These are phyloP conservation scores for Murraya koenigii DNA, from an alignment of 345 rosid species.

Conservation along the genomic window DNA sequence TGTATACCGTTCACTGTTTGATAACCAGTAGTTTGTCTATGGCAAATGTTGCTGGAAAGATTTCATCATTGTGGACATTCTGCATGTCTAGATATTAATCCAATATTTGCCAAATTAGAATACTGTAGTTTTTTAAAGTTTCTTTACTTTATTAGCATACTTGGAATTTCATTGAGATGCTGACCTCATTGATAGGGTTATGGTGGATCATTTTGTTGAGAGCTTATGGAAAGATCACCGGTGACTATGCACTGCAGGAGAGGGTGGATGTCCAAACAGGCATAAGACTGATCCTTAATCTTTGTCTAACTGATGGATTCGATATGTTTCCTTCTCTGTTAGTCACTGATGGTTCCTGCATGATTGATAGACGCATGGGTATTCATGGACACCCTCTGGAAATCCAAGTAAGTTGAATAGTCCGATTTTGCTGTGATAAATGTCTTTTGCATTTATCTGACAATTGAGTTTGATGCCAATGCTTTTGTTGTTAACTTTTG, in stretches of 20 bases:
- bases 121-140: neutral
- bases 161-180: slow-evolving; percentile 4
- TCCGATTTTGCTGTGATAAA: neutral
- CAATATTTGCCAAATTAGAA: neutral
- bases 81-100: neutral
- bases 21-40: neutral
- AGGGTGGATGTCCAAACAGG: slow-evolving; percentile 99
- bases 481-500: neutral
- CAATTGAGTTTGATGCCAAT: neutral
- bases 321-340: slow-evolving; percentile 96
- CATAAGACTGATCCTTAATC: slow-evolving; percentile 71
- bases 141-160: neutral
- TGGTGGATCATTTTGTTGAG: slow-evolving; percentile 97
- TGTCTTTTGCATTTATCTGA: neutral
- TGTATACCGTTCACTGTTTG: neutral
- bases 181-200: slow-evolving; percentile 42
- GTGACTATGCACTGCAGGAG: slow-evolving; percentile 80
- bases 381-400: slow-evolving; percentile 98
- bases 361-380: slow-evolving; percentile 98
- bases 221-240: slow-evolving; percentile 89
- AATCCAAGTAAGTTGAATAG: slow-evolving; percentile 61
- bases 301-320: slow-evolving; percentile 84
- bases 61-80: neutral
- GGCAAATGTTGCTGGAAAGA: neutral
- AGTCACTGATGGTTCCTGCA: slow-evolving; percentile 95